Evolutionary conservation across 73 alveolate genomes (phyloP), one percentile per base, ranked within the genome.

Genomic region (Paramecium pentaurelia): DNA sequence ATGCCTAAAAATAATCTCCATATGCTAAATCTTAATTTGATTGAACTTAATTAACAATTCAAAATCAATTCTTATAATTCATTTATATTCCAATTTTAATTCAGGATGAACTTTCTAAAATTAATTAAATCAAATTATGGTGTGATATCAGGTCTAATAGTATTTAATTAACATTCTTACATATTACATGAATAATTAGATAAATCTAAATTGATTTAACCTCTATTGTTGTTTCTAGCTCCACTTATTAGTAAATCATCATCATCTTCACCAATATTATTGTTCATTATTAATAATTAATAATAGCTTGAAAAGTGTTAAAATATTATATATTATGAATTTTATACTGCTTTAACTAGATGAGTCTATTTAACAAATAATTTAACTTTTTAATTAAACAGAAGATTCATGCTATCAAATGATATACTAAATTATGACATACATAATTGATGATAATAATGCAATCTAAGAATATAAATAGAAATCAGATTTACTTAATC

Each of bases 1-100:
- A 73, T 37, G 10, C 60, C 60, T 36, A 73, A 20, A n/a, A 37
- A 73, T 16, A 73, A 73, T 73, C 87, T 73, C 87, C 87, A 73
- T 14, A 73, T 64, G 28, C 84, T 64, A 9, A 64, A 64, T 64
- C 84, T 64, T 28, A 64, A 64, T 64, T 64, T 32, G 11, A 34
- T 64, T 12, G 42, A 28, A 64, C 27, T 64, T 6, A 64, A 12
- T 25, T 64, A 42, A 27, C 45, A 64, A 28, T 64, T 64, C 12
- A 64, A n/a, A 14, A 64, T 64, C 16, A 64, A 18, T 1, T 64
- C 47, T 11, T 64, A 32, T 64, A 64, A 34, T 3, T 64, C 84
- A 32, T 12, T 6, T 0, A 64, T 64, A 20, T 64, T 34, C 84
- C 8, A 32, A 5, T 64, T 34, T 64, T 64, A 8, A 54, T 54